Percentiles rank a stretch among this genome's conserved stretches.
These are phyloP conservation scores for Trichoderma parareesei DNA, from an alignment of 495 filamentous ascomycete genomes.

Conservation along the genomic window DNA sequence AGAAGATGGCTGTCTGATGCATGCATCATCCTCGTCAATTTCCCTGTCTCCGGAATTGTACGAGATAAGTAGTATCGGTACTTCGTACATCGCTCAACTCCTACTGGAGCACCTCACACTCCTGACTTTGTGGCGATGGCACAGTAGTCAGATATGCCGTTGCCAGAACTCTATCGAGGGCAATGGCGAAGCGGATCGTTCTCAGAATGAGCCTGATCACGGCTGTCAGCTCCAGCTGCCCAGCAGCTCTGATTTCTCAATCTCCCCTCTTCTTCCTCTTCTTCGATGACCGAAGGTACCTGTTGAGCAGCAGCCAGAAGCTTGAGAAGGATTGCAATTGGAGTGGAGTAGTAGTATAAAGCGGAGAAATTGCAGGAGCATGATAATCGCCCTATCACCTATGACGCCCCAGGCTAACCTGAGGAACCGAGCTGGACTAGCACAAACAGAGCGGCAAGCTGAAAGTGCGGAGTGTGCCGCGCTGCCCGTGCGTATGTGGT, in stretches of 20 bases:
- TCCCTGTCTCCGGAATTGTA: not conserved
- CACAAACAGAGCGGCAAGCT: not conserved
- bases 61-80: no score
- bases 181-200: not conserved
- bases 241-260: not conserved
- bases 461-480: not conserved
- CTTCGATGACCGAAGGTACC: no score
- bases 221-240: not conserved
- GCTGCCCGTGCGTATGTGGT: not conserved
- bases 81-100: no score
- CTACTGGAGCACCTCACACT: no score
- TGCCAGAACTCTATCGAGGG: no score
- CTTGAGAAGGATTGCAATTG: not conserved
- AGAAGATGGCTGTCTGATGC: not conserved
- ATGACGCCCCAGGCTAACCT: conserved; percentile 8
- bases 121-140: no score
- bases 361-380: conserved; percentile 9
- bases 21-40: not conserved
- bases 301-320: not conserved
- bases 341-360: not conserved
- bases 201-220: not conserved
- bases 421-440: conserved; percentile 1
- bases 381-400: conserved; percentile 3
- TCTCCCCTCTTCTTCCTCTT: not conserved
- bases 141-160: no score